Percentiles rank a stretch among this genome's conserved stretches.
phyloP scores from a whole-genome alignment of 78 protist genomes.

The Blattamonas nauphoetae region DNA sequence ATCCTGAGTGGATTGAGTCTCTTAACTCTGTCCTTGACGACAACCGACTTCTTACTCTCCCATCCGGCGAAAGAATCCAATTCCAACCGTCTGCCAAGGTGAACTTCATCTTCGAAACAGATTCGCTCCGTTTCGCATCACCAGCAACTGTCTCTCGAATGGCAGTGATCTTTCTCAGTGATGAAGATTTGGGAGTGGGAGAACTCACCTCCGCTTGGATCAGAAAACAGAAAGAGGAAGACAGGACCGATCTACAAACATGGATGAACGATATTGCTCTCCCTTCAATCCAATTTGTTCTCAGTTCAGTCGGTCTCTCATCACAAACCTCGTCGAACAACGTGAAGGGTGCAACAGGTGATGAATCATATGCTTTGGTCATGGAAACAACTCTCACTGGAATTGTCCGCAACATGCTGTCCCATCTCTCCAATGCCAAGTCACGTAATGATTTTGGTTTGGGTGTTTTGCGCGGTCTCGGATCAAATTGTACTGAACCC shows the following conservation, averaged over 20 bases:
- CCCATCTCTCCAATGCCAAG: conserved; percentile 28
- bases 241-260: neutral
- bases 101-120: conserved; percentile 73
- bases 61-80: conserved; percentile 70
- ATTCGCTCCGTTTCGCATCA: conserved; percentile 67
- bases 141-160: conserved; percentile 71
- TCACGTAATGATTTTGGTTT: conserved; percentile 28
- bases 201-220: conserved; percentile 22
- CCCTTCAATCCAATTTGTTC: neutral
- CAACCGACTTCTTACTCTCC: conserved; percentile 71
- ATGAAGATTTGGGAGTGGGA: conserved; percentile 32
- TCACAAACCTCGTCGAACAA: neutral
- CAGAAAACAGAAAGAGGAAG: neutral
- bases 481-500: neutral
- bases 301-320: neutral
- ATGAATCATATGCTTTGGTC: neutral
- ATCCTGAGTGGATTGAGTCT: conserved; percentile 76
- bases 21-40: conserved; percentile 77
- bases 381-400: conserved; percentile 45
- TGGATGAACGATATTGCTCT: conserved; percentile 3
- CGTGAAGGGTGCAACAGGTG: neutral
- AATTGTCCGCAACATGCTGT: conserved; percentile 35
- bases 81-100: conserved; percentile 52
- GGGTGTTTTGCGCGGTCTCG: conserved; percentile 55
- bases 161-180: conserved; percentile 65